A percentile compares a stretch with the other conserved stretches of the same genome.
Evolutionary conservation across 2,329 filamentous ascomycete species (phyloP).

Genomic region (Botrytis fragariae): DNA sequence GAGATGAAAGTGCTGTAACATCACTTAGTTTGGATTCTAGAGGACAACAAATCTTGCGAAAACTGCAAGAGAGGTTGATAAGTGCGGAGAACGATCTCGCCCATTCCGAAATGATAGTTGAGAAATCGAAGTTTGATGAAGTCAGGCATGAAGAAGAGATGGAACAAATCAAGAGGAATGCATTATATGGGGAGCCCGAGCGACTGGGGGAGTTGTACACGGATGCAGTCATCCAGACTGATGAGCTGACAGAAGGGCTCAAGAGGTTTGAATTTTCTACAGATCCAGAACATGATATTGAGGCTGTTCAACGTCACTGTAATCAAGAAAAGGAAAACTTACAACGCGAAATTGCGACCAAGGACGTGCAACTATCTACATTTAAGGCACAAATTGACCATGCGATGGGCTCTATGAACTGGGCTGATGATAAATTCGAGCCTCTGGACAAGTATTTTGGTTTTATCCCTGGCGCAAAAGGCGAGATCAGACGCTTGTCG

Average conservation of each 20-base stretch:
- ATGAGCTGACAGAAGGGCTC: neutral
- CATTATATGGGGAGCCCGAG: constrained; percentile 5
- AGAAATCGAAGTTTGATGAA: neutral
- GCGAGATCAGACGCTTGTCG: neutral
- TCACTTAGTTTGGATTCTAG: neutral
- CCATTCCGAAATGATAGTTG: neutral
- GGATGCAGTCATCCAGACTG: neutral
- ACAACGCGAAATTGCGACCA: neutral
- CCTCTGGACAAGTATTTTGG: constrained; percentile 1
- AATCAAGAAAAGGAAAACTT: neutral
- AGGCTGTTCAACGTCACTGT: neutral
- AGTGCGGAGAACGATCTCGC: neutral
- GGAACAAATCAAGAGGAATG: neutral
- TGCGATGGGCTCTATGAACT: neutral
- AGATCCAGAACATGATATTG: neutral
- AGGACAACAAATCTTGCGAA: constrained; percentile 11
- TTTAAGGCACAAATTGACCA: constrained; percentile 10
- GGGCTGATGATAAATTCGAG: neutral
- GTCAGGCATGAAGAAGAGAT: neutral
- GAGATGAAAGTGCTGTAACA: constrained; percentile 2
- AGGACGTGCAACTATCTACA: neutral
- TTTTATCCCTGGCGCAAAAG: neutral
- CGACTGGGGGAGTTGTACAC: neutral
- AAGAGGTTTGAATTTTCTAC: neutral
- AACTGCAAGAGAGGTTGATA: neutral